Conservation (phyloP, 345 rosid species). For the Populus alba region DNA sequence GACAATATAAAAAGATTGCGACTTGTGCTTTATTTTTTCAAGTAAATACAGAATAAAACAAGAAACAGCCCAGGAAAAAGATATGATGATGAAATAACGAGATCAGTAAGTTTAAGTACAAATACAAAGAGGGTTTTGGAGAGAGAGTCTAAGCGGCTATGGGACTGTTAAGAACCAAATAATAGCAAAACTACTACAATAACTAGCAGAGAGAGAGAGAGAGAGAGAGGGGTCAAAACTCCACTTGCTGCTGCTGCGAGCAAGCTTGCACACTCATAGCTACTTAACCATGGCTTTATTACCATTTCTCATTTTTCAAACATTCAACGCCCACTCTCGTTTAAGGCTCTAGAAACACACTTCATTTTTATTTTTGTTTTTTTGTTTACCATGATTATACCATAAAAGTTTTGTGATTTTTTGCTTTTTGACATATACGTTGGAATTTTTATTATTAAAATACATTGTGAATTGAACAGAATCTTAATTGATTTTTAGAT, state of each 20-base stretch:
- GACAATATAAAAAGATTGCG: constrained; percentile 3
- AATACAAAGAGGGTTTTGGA: not conserved
- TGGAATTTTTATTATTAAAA: not conserved
- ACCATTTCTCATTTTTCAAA: not conserved
- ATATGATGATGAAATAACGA: not conserved
- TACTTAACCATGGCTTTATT: constrained; percentile 1
- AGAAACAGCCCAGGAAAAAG: not conserved
- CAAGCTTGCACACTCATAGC: not conserved
- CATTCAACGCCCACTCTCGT: not conserved
- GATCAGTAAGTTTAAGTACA: constrained; percentile 10
- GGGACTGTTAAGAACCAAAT: not conserved
- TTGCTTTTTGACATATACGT: not conserved
- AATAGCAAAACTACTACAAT: not conserved
- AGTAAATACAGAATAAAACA: not conserved
- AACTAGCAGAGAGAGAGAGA: not conserved
- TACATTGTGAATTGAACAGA: not conserved
- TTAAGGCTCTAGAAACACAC: not conserved
- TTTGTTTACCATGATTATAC: not conserved
- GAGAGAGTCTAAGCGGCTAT: not conserved
- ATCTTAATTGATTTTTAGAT: not conserved
- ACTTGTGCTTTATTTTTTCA: not conserved
- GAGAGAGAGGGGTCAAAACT: not conserved
- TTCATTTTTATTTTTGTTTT: not conserved
- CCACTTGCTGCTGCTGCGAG: not conserved
- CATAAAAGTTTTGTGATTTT: too few species aligned